Percentiles rank a stretch among this genome's conserved stretches.
phyloP scores from a whole-genome alignment of 2,329 filamentous ascomycete genomes.

The Mollisia scopiformis region DNA sequence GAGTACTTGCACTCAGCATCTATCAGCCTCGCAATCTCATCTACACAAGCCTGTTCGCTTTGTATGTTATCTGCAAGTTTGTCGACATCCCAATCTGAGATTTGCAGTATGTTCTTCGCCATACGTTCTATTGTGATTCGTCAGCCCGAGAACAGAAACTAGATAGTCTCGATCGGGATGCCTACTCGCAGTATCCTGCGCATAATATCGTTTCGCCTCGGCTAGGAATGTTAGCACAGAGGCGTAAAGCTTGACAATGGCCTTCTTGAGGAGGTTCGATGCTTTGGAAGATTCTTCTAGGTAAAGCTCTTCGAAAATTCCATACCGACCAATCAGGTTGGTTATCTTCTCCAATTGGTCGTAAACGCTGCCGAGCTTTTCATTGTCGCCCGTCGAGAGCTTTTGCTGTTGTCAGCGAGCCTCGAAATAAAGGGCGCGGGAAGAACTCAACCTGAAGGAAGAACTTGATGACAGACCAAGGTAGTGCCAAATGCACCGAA shows the following conservation, averaged over 20 bases:
- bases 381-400: neutral
- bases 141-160: neutral
- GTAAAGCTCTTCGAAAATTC: constrained; percentile 13
- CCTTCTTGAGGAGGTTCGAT: constrained; percentile 6
- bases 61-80: neutral
- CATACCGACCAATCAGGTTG: constrained; percentile 9
- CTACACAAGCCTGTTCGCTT: neutral
- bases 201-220: constrained; percentile 12
- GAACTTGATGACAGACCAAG: constrained; percentile 13
- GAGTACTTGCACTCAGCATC: neutral
- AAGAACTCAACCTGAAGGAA: constrained; percentile 2
- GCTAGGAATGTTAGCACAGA: constrained; percentile 9
- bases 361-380: constrained; percentile 7
- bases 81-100: neutral
- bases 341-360: constrained; percentile 6
- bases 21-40: neutral
- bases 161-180: neutral
- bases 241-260: constrained; percentile 6
- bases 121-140: neutral
- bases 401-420: neutral
- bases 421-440: neutral
- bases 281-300: constrained; percentile 3
- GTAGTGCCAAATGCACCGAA: constrained; percentile 8
- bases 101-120: neutral
- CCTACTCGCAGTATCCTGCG: constrained; percentile 11